phyloP scores from a whole-genome alignment of 352 stramenopile genomes.

The Pythium sukuiense region DNA sequence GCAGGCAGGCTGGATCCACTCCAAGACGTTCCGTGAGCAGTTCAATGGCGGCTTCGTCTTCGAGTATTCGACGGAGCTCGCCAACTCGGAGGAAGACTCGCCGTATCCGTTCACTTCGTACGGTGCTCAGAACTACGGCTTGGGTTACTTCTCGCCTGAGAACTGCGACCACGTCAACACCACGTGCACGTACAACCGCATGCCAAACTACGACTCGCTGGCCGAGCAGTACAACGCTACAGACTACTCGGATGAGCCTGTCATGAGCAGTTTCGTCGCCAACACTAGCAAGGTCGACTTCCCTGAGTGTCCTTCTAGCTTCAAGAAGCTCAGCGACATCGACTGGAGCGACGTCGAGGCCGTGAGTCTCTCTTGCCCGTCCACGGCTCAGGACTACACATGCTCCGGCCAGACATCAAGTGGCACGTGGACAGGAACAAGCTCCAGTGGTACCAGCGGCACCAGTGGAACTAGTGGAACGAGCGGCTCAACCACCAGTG shows the following conservation, averaged over 20 bases:
- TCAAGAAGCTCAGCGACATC: conserved; percentile 16
- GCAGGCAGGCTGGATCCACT: conserved; percentile 59
- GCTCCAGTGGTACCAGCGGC: background rate
- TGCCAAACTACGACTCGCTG: conserved; percentile 81
- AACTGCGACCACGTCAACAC: conserved; percentile 62
- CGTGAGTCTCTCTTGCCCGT: conserved; percentile 13
- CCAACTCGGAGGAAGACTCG: conserved; percentile 54
- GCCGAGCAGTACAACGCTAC: conserved; percentile 51
- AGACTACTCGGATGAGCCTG: conserved; percentile 33
- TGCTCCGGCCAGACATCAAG: conserved; percentile 44
- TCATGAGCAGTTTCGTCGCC: conserved; percentile 35
- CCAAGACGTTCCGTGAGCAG: conserved; percentile 40
- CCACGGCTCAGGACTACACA: conserved; percentile 25
- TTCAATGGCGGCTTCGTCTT: conserved; percentile 79
- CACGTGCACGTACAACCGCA: conserved; percentile 64
- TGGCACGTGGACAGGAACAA: conserved; percentile 38
- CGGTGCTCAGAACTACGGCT: conserved; percentile 79
- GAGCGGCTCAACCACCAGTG: conserved; percentile 3
- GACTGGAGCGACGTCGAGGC: conserved; percentile 14
- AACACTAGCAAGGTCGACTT: conserved; percentile 17
- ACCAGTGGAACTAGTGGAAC: background rate
- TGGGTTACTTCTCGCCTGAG: conserved; percentile 80
- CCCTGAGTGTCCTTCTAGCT: conserved; percentile 13
- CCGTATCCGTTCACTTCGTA: conserved; percentile 75
- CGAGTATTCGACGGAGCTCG: conserved; percentile 79